These are phyloP conservation scores for Setaria italica DNA, from an alignment of 202 grass and related monocot genomes.

Conservation along the genomic window DNA sequence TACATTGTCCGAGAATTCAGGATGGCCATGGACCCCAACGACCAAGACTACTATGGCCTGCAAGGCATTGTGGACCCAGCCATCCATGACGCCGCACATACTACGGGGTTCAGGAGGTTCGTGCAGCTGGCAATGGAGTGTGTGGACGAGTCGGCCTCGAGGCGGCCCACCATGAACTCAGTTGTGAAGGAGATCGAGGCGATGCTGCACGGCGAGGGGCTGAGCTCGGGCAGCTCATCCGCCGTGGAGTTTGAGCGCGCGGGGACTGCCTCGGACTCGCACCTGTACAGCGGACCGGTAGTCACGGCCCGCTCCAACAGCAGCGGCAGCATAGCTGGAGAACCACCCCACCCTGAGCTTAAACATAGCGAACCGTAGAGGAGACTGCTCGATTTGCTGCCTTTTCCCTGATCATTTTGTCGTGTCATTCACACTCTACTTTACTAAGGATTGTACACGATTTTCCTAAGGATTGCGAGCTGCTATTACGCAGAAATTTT, in stretches of 20 bases:
- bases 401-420: not conserved
- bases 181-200: slow-evolving; percentile 83
- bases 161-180: slow-evolving; percentile 73
- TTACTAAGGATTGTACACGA: not conserved
- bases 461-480: not conserved
- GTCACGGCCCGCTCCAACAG: slow-evolving; percentile 31
- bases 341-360: not conserved
- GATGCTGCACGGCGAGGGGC: slow-evolving; percentile 54
- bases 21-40: slow-evolving; percentile 59
- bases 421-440: not conserved
- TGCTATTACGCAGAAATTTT: not conserved
- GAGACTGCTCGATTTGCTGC: slow-evolving; percentile 1
- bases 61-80: slow-evolving; percentile 65
- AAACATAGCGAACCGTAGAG: slow-evolving; percentile 22
- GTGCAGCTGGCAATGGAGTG: slow-evolving; percentile 80
- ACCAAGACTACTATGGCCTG: slow-evolving; percentile 68
- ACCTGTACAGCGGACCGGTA: slow-evolving; percentile 32
- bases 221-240: slow-evolving; percentile 48
- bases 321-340: slow-evolving; percentile 43
- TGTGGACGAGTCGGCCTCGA: slow-evolving; percentile 55
- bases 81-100: slow-evolving; percentile 49
- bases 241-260: slow-evolving; percentile 43
- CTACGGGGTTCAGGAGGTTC: slow-evolving; percentile 61
- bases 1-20: slow-evolving; percentile 77
- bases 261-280: not conserved